Percentiles rank a stretch among this genome's conserved stretches.
Evolutionary conservation across 176 grass and related monocot genomes (phyloP).

Genomic region (Ampelocalamus luodianensis): DNA sequence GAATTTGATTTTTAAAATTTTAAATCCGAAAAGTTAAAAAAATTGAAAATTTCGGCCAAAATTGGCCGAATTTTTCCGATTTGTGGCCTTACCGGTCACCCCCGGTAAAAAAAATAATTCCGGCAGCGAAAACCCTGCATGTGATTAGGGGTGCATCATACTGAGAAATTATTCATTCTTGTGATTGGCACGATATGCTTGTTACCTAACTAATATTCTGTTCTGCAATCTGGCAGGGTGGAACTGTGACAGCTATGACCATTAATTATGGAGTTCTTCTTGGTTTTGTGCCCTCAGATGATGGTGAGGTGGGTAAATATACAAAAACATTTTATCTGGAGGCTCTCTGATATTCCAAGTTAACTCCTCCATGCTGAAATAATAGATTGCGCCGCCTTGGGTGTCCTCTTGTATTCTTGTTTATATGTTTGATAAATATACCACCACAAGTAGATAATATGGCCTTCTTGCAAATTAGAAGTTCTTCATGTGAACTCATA

Average conservation of each 20-base stretch:
- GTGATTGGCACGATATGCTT: not conserved
- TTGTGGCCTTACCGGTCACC: too few relatives aligned
- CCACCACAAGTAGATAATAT: not conserved
- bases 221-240: slow-evolving; percentile 63
- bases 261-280: slow-evolving; percentile 89
- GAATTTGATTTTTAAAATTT: too few relatives aligned
- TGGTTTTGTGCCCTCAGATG: slow-evolving; percentile 79
- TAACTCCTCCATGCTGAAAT: not conserved
- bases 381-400: not conserved
- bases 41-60: too few relatives aligned
- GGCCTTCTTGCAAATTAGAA: not conserved
- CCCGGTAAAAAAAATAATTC: too few relatives aligned
- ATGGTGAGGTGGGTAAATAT: slow-evolving; percentile 64
- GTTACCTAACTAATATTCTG: slow-evolving; percentile 25
- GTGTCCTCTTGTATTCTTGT: not conserved
- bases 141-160: not conserved
- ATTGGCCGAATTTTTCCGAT: too few relatives aligned
- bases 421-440: slow-evolving; percentile 37
- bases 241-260: slow-evolving; percentile 85
- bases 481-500: not conserved
- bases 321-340: slow-evolving; percentile 14
- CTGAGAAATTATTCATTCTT: not conserved
- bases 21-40: too few relatives aligned
- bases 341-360: slow-evolving; percentile 23
- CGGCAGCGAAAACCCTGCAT: too few relatives aligned